A percentile compares a stretch with the other conserved stretches of the same genome.
phyloP scores from a whole-genome alignment of 2,329 filamentous ascomycete genomes.

The Aspergillus ibericus region DNA sequence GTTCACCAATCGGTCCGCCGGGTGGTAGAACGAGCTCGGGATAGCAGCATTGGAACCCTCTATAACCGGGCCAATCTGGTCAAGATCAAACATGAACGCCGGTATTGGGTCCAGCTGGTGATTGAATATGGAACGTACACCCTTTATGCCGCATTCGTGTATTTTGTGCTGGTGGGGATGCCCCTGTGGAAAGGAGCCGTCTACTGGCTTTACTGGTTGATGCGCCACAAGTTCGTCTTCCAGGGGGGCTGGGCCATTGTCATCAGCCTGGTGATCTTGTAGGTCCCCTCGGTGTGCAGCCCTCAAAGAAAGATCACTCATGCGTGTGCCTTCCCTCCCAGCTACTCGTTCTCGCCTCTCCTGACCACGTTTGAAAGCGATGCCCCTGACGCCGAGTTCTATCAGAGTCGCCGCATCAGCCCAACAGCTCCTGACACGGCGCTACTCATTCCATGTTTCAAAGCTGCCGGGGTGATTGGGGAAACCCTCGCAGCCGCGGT shows the following conservation, averaged over 20 bases:
- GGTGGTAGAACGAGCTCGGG: not conserved
- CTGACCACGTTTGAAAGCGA: conserved; percentile 38
- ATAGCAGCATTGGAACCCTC: conserved; percentile 7
- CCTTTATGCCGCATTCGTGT: conserved; percentile 41
- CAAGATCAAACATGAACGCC: conserved; percentile 25
- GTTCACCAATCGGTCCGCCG: not conserved
- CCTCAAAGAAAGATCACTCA: not conserved
- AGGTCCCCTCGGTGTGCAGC: conserved; percentile 13
- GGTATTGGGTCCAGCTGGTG: conserved; percentile 35
- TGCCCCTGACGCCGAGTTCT: conserved; percentile 22
- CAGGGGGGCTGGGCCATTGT: conserved; percentile 45
- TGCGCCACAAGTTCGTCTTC: conserved; percentile 43
- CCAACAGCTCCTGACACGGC: conserved; percentile 37
- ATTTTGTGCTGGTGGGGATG: conserved; percentile 49
- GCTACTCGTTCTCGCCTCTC: conserved; percentile 31
- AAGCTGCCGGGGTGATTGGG: conserved; percentile 45
- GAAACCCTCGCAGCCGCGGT: conserved; percentile 47
- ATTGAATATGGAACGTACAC: conserved; percentile 44
- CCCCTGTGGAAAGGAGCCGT: conserved; percentile 50
- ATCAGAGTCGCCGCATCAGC: conserved; percentile 16
- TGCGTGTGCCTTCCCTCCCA: conserved; percentile 5
- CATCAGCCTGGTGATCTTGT: conserved; percentile 40
- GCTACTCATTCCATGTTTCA: conserved; percentile 52
- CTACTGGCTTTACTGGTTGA: conserved; percentile 45
- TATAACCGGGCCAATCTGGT: conserved; percentile 13